phyloP scores from a whole-genome alignment of 2,329 filamentous ascomycete species.

The Onygenales sp. region DNA sequence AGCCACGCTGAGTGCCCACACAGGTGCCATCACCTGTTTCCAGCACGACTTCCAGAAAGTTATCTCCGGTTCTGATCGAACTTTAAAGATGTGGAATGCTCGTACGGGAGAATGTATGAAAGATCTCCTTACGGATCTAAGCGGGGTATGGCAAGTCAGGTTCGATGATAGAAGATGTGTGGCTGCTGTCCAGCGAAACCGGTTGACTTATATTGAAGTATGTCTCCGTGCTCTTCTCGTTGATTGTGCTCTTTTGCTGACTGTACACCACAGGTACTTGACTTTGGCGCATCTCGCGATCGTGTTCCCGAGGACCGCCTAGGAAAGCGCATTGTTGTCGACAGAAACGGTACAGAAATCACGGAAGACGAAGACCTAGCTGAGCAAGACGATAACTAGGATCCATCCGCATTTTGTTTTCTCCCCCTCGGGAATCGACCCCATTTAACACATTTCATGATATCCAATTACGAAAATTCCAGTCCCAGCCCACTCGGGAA shows the following conservation, averaged over 20 bases:
- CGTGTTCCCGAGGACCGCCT: conserved; percentile 68
- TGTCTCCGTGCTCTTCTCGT: conserved; percentile 23
- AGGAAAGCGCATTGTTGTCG: conserved; percentile 60
- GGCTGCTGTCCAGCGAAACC: conserved; percentile 87
- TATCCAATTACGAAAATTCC: not conserved
- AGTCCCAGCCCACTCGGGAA: not conserved
- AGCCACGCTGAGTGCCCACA: conserved; percentile 83
- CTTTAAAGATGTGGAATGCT: conserved; percentile 98
- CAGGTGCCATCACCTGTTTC: conserved; percentile 95
- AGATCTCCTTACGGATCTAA: conserved; percentile 84
- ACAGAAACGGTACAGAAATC: conserved; percentile 30
- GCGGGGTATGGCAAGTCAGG: conserved; percentile 98
- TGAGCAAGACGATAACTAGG: not conserved
- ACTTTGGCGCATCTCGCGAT: conserved; percentile 90
- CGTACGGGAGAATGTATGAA: conserved; percentile 84
- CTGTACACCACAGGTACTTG: conserved; percentile 61
- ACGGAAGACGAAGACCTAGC: conserved; percentile 23
- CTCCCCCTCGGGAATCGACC: not conserved
- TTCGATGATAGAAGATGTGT: conserved; percentile 95
- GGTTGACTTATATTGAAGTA: conserved; percentile 92
- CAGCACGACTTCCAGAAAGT: conserved; percentile 96
- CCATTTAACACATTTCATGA: not conserved
- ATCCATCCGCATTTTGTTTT: no score
- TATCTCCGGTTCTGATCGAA: conserved; percentile 90
- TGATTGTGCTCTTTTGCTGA: conserved; percentile 10